A percentile compares a stretch with the other conserved stretches of the same genome.
Conservation (phyloP, 2,329 filamentous ascomycete genomes). For the Penicillium sp. region DNA sequence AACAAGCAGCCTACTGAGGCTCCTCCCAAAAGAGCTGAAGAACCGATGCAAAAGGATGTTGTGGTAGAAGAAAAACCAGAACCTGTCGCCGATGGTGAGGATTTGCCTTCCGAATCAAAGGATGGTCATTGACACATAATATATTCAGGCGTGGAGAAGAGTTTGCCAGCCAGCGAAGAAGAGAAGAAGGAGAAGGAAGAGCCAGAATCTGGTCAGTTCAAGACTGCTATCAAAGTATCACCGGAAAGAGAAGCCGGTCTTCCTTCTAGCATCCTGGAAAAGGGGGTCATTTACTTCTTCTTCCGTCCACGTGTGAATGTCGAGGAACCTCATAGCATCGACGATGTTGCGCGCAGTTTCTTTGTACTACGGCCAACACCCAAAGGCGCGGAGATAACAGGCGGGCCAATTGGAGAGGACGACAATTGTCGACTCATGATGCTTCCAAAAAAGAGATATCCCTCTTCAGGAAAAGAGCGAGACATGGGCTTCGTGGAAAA, state of each 20-base stretch:
- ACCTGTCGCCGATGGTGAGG: conserved; percentile 10
- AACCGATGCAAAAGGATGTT: conserved; percentile 2
- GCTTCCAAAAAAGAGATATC: conserved; percentile 80
- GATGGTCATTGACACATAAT: not conserved
- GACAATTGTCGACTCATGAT: conserved; percentile 68
- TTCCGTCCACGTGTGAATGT: conserved; percentile 72
- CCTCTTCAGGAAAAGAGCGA: conserved; percentile 62
- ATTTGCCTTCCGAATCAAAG: not conserved
- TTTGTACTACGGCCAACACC: conserved; percentile 73
- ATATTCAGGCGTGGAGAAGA: conserved; percentile 17
- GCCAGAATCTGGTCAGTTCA: conserved; percentile 18
- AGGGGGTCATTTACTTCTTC: conserved; percentile 90
- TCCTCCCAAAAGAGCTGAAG: conserved; percentile 21
- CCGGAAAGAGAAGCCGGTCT: conserved; percentile 49
- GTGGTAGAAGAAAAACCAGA: conserved; percentile 16
- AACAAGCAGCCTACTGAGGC: conserved; percentile 12
- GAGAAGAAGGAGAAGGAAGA: conserved; percentile 7
- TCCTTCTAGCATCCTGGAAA: conserved; percentile 69
- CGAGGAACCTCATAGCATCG: conserved; percentile 63
- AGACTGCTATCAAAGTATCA: conserved; percentile 47
- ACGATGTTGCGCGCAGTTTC: conserved; percentile 73
- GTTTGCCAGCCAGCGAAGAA: conserved; percentile 3
- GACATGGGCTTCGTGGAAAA: conserved; percentile 86
- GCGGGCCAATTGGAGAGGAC: conserved; percentile 52
- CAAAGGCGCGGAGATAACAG: conserved; percentile 62